Percentiles rank a stretch among this genome's conserved stretches.
Evolutionary conservation across 108 stramenopile genomes (phyloP).

Genomic region (Cylindrotheca fusiformis): DNA sequence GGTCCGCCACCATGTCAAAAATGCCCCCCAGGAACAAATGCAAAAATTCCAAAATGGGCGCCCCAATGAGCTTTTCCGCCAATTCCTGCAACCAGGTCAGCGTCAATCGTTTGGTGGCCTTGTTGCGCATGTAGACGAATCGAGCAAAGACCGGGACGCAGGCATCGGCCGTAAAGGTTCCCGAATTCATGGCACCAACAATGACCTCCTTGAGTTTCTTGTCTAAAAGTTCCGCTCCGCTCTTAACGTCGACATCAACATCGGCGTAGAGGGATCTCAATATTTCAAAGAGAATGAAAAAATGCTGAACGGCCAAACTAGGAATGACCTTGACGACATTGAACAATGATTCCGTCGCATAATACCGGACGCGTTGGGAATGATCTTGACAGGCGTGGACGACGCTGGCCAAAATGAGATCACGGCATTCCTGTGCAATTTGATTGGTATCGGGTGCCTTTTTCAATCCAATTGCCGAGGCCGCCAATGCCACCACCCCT

Average conservation of each 20-base stretch:
- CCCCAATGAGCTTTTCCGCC: constrained; percentile 73
- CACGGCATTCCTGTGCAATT: constrained; percentile 47
- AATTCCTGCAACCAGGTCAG: constrained; percentile 85
- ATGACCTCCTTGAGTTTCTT: constrained; percentile 84
- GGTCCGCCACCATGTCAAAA: constrained; percentile 88
- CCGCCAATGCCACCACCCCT: constrained; percentile 84
- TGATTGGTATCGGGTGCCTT: constrained; percentile 55
- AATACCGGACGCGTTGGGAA: constrained; percentile 84
- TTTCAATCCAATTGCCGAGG: constrained; percentile 84
- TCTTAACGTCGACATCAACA: constrained; percentile 77
- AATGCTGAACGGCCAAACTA: constrained; percentile 75
- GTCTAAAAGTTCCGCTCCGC: constrained; percentile 77
- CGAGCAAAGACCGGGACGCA: constrained; percentile 86
- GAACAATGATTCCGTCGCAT: constrained; percentile 84
- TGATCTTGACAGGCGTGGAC: constrained; percentile 91
- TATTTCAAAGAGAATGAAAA: constrained; percentile 89
- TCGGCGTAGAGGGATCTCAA: constrained; percentile 76
- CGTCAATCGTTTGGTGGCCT: constrained; percentile 82
- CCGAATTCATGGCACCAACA: constrained; percentile 77
- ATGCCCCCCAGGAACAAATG: constrained; percentile 81
- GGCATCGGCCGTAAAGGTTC: constrained; percentile 75
- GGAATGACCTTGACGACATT: constrained; percentile 87
- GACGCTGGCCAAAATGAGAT: constrained; percentile 82
- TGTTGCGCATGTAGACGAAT: constrained; percentile 86
- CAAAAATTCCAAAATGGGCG: constrained; percentile 81